Percentiles rank a stretch among this genome's conserved stretches.
These are phyloP conservation scores for Alternaria solani DNA, from an alignment of 2,329 filamentous ascomycete genomes.

Conservation along the genomic window DNA sequence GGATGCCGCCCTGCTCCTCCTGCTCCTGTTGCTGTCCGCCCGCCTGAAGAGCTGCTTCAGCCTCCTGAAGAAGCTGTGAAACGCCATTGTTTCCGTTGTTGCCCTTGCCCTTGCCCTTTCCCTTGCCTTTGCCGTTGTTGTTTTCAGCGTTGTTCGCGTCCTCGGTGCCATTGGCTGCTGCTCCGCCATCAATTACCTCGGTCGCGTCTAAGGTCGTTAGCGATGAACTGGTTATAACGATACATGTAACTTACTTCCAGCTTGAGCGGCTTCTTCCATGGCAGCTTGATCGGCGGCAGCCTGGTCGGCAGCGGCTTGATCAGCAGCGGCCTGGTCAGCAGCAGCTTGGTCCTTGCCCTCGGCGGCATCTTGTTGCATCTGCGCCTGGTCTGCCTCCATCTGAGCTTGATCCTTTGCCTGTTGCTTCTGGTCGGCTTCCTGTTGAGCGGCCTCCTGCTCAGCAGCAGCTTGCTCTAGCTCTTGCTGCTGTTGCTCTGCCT, in stretches of 20 bases:
- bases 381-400: slow-evolving; percentile 5
- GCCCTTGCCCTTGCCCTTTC: slow-evolving; percentile 13
- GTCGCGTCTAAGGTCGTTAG: slow-evolving; percentile 19
- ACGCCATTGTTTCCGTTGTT: slow-evolving; percentile 4
- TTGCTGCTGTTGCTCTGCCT: slow-evolving; percentile 7
- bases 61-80: slow-evolving; percentile 11
- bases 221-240: background rate
- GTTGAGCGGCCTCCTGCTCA: slow-evolving; percentile 8
- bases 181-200: slow-evolving; percentile 5
- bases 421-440: slow-evolving; percentile 11
- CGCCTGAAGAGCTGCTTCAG: slow-evolving; percentile 17
- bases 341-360: slow-evolving; percentile 4
- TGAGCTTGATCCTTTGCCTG: slow-evolving; percentile 11
- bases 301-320: slow-evolving; percentile 8
- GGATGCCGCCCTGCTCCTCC: slow-evolving; percentile 6
- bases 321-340: slow-evolving; percentile 1
- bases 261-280: slow-evolving; percentile 6
- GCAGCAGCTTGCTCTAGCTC: slow-evolving; percentile 13
- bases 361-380: slow-evolving; percentile 14
- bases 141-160: slow-evolving; percentile 15
- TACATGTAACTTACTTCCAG: slow-evolving; percentile 17
- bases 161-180: slow-evolving; percentile 2
- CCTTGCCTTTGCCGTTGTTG: slow-evolving; percentile 11
- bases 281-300: slow-evolving; percentile 15
- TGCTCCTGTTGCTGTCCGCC: slow-evolving; percentile 17